Evolutionary conservation across 2,329 filamentous ascomycete species (phyloP).

Genomic region (Penicillium sp.): DNA sequence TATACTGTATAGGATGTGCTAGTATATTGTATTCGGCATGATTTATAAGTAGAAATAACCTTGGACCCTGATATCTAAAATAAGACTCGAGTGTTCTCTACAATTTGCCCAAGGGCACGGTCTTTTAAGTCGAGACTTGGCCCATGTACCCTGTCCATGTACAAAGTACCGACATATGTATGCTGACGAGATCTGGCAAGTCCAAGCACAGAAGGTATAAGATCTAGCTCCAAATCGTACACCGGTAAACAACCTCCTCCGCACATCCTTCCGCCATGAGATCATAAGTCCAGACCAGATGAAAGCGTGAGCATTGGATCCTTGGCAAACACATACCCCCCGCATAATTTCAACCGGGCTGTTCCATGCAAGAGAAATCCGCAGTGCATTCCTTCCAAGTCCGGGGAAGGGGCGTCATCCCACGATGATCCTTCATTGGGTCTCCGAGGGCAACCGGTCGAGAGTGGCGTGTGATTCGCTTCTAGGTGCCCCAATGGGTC

Average conservation of each 20-base stretch:
- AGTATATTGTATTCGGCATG: background rate
- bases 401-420: background rate
- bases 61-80: background rate
- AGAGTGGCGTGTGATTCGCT: constrained; percentile 1
- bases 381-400: background rate
- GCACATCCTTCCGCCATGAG: background rate
- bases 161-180: background rate
- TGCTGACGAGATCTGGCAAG: background rate
- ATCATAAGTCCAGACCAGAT: background rate
- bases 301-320: background rate
- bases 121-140: background rate
- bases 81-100: background rate
- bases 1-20: background rate
- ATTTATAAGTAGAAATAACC: background rate
- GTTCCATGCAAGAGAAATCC: background rate
- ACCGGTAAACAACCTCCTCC: background rate
- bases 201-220: background rate
- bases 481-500: background rate
- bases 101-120: background rate
- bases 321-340: background rate
- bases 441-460: background rate
- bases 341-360: background rate
- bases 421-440: background rate
- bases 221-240: background rate
- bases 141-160: no score